Base-by-base conservation (phyloP, 1,284 basidiomycete species). In the Trichosporon ovoides region DNA sequence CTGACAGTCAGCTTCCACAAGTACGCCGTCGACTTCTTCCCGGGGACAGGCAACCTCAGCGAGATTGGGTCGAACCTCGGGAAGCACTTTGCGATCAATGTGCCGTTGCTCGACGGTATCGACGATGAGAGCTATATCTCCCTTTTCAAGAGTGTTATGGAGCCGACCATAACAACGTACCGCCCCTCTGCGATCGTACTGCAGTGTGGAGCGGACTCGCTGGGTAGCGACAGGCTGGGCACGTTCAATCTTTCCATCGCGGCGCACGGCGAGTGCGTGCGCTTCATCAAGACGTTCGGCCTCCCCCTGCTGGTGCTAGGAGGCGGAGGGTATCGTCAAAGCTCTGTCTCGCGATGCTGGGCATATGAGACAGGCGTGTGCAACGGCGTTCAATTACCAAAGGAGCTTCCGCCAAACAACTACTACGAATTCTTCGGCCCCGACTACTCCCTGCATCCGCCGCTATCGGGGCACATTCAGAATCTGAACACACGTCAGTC, bases 1-100 rank as follows among this genome's bases (percentile, higher is more conserved):
- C 88, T 98, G 84, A 98, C 96, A 0, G 91, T 97, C 19, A 98
- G 95, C 0, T 98, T 99, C 78, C 95, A 99, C 82, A 98, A 98
- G 78, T 99, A 97, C 79, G 94, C 90, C 2, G 91, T 91, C 62
- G 92, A 97, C 71, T 99, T 99, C 81, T 99, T 99, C 77, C 93
- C 93, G 0, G 91, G 92, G 0, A 97, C 93, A 0, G 93, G 93
- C 14, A 91, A 93, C 73, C 82, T 95, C 12, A 89, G 91, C 68
- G 93, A 96, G 77, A 89, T 90, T 59, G 82, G 82, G 7, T 88
- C 91, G n/a, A 83, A 83, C 18, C 75, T 87, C 2, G 96, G 95
- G 56, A 97, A 96, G 78, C 89, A 98, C 76, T 99, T 98, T 75
- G 89, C 86, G 59, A 81, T 98, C 52, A 99, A 99, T 71, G 90